phyloP scores from a whole-genome alignment of 73 alveolate genomes.

The Paramecium pentaurelia region DNA sequence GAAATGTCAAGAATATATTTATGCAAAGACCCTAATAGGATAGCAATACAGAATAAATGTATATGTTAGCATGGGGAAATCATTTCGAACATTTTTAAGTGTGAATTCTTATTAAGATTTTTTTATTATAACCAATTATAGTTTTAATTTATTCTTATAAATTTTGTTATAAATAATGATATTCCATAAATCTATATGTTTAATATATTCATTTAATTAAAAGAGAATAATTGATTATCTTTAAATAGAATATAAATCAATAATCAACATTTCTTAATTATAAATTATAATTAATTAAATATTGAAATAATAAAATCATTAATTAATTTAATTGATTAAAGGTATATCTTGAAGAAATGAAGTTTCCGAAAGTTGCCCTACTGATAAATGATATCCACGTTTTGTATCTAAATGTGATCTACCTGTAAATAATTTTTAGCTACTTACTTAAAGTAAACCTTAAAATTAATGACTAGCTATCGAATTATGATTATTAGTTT shows the following conservation, averaged over 20 bases:
- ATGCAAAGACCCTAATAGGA: neutral
- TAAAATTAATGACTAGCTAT: neutral
- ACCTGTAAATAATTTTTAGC: slow-evolving; percentile 25
- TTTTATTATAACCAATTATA: neutral
- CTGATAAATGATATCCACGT: slow-evolving; percentile 14
- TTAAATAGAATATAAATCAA: too few relatives aligned
- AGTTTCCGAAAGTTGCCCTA: slow-evolving; percentile 20
- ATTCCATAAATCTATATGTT: too few relatives aligned
- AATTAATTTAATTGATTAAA: neutral
- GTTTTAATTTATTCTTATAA: too few relatives aligned
- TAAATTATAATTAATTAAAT: neutral
- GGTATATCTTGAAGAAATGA: neutral
- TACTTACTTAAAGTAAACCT: neutral
- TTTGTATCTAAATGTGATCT: slow-evolving; percentile 8
- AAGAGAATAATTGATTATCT: too few relatives aligned
- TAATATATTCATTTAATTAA: too few relatives aligned
- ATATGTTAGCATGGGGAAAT: neutral
- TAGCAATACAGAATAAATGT: neutral
- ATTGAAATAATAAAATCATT: neutral
- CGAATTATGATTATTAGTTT: neutral
- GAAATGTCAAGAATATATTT: slow-evolving; percentile 15
- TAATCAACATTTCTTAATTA: too few relatives aligned
- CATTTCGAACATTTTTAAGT: neutral
- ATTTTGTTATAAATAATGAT: too few relatives aligned
- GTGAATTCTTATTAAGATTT: neutral